A percentile compares a stretch with the other conserved stretches of the same genome.
These are phyloP conservation scores for Candida sanyaensis DNA, from an alignment of 1,139 yeast genomes.

Conservation along the genomic window DNA sequence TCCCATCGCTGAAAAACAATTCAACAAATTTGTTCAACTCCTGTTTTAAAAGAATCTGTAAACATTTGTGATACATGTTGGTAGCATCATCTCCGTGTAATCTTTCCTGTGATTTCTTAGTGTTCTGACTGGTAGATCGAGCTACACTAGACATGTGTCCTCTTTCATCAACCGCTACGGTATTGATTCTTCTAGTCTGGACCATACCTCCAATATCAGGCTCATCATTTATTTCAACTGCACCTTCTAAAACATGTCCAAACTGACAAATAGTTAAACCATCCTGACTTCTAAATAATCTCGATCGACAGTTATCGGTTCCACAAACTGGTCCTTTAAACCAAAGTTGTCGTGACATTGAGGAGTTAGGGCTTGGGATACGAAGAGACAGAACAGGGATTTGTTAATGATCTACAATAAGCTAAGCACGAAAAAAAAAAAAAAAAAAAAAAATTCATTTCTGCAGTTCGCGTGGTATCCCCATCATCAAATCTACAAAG, in stretches of 20 bases:
- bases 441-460: too few relatives aligned
- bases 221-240: conserved; percentile 75
- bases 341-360: conserved; percentile 40
- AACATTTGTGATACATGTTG: conserved; percentile 45
- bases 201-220: conserved; percentile 61
- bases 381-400: neutral
- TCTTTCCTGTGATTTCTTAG: conserved; percentile 11
- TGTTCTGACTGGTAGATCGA: conserved; percentile 9
- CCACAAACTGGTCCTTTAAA: conserved; percentile 84
- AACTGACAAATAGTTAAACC: conserved; percentile 84
- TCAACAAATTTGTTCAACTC: conserved; percentile 38
- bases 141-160: conserved; percentile 17
- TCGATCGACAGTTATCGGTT: conserved; percentile 81
- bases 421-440: neutral
- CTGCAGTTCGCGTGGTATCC: too few relatives aligned
- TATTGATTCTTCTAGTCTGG: conserved; percentile 56
- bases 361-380: neutral
- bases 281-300: conserved; percentile 67
- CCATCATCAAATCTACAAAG: too few relatives aligned
- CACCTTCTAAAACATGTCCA: conserved; percentile 88
- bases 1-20: conserved; percentile 13
- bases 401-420: neutral
- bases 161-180: conserved; percentile 24
- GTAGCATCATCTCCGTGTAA: conserved; percentile 58
- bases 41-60: conserved; percentile 55